Evolutionary conservation across 148 eudicot species (phyloP), one percentile per base, ranked within the genome.

Genomic region (Cornus florida): DNA sequence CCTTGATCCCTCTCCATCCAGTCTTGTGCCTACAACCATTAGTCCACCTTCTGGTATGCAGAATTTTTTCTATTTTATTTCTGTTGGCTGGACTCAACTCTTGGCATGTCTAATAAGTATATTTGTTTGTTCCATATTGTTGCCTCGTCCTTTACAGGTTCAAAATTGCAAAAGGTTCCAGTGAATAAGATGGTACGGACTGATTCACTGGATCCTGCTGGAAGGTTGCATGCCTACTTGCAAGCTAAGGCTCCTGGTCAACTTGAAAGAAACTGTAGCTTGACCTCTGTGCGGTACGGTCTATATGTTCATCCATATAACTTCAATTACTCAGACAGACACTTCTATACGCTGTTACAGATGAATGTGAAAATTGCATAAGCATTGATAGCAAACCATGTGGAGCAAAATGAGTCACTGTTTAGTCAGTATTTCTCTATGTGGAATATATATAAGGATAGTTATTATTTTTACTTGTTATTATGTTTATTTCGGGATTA

Each of bases 201-300:
- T n/a, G n/a, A n/a, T n/a, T n/a, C n/a, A n/a, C n/a, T n/a, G n/a
- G n/a, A n/a, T n/a, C n/a, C n/a, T n/a, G n/a, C n/a, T n/a, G n/a
- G n/a, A n/a, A n/a, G n/a, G n/a, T n/a, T n/a, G n/a, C n/a, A n/a
- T n/a, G n/a, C n/a, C n/a, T n/a, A n/a, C n/a, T n/a, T n/a, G n/a
- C n/a, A n/a, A n/a, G n/a, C n/a, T n/a, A n/a, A n/a, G n/a, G n/a
- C n/a, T n/a, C 83, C 92, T 73, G 84, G 86, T 77, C 83, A 89
- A 76, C 81, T 80, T 39, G 93, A 92, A 81, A 86, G 78, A 64
- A 87, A 80, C 73, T 75, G 82, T 69, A 83, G 84, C 80, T 86
- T 96, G 85, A 86, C 86, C 84, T 86, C 91, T 69, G 81, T 94
- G 74, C 92, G 99, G 99, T 96, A 76, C 65, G 84, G 19, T 70